Evolutionary conservation across 140 eudicot species (phyloP), one percentile per base, ranked within the genome.

Genomic region (Anethum foeniculum): DNA sequence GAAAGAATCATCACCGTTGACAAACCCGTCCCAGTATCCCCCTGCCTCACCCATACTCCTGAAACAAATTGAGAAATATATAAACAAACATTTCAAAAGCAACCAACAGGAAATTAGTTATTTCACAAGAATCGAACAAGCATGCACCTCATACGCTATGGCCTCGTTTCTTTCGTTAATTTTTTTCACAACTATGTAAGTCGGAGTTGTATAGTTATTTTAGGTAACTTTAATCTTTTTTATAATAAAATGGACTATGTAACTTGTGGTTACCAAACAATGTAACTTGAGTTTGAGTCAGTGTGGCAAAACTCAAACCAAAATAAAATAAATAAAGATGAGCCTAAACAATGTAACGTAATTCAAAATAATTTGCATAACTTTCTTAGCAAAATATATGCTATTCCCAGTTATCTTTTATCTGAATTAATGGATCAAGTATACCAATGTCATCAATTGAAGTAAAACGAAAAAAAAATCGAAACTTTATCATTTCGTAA

Each of bases 1-100:
- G 44, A 83, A 84, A 36, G 85, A 81, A 56, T 86, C 91, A 18
- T 86, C 88, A 49, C 77, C 85, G 80, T 78, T 79, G 72, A 71
- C 77, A 41, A 85, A 47, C 39, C 71, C 87, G n/a, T 87, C 88
- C 72, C 86, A 85, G 49, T 85, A 77, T 23, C 43, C 85, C 39
- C 67, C 67, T 9, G 83, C 54, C 58, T 86, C 90, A 32, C 81
- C 81, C 92, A 87, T 85, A 83, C 75, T 83, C 86, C 97, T 92
- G 89, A 27, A 77, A 81, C 48, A 12, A 62, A 73, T 79, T 38
- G 5, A 18, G 27, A 71, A 48, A 48, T 54, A 81, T 80, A 21
- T 36, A 73, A 15, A 27, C 74, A 84, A 48, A 68, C 19, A 3
- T 32, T 27, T 58, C 47, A 38, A 73, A 44, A 27, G 71, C 36